Conservation (phyloP, 768 basidiomycete genomes). For the Paxillus involutus region DNA sequence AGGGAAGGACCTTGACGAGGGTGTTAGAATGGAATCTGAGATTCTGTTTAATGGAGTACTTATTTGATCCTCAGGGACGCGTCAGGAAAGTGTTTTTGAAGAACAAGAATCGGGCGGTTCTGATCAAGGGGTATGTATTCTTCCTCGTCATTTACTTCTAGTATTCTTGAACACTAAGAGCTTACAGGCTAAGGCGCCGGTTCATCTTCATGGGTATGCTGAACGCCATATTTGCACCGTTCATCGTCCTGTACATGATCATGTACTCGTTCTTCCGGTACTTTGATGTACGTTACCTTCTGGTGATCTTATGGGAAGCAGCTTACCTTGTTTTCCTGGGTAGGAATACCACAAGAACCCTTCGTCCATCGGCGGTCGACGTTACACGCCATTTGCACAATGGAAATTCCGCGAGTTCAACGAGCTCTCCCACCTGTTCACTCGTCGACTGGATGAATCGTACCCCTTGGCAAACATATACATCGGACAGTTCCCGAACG, state of each 20-base stretch:
- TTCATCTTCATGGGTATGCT: slow-evolving; percentile 97
- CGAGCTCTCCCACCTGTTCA: slow-evolving; percentile 92
- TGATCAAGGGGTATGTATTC: slow-evolving; percentile 78
- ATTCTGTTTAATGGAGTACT: slow-evolving; percentile 92
- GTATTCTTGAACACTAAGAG: slow-evolving; percentile 1
- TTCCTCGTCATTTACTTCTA: neutral
- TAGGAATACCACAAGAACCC: slow-evolving; percentile 99
- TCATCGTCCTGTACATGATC: slow-evolving; percentile 93
- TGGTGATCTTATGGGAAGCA: neutral
- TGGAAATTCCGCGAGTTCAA: slow-evolving; percentile 99
- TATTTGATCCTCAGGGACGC: slow-evolving; percentile 87
- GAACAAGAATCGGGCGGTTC: slow-evolving; percentile 69
- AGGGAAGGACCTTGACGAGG: slow-evolving; percentile 80
- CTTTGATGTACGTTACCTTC: slow-evolving; percentile 73
- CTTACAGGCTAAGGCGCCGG: slow-evolving; percentile 67
- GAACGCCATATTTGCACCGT: slow-evolving; percentile 94
- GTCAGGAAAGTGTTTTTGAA: slow-evolving; percentile 92
- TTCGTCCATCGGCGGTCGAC: slow-evolving; percentile 87
- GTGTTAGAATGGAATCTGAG: slow-evolving; percentile 97
- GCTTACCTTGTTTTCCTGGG: neutral
- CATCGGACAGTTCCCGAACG: slow-evolving; percentile 97
- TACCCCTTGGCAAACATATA: slow-evolving; percentile 92
- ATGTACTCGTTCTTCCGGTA: slow-evolving; percentile 99
- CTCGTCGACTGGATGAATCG: slow-evolving; percentile 80
- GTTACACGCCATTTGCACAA: slow-evolving; percentile 91